Conservation (phyloP, 179 eudicot species). For the Spergularia azorica region DNA sequence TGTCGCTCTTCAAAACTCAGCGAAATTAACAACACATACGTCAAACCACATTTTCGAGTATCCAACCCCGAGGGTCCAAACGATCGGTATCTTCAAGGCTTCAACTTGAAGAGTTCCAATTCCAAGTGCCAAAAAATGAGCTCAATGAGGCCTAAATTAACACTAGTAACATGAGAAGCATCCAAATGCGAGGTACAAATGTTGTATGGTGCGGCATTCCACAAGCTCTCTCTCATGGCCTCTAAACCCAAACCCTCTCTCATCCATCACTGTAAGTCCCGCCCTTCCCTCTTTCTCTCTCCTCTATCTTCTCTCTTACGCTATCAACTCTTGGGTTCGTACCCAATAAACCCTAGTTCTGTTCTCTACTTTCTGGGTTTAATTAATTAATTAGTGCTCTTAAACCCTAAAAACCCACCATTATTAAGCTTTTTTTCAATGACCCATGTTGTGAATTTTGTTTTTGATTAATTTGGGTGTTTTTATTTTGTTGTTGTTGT, state of each 20-base stretch:
- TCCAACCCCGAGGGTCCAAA: too few species aligned
- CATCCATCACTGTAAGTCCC: constrained; percentile 39
- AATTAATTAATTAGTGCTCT: background rate
- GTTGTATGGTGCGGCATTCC: constrained; percentile 22
- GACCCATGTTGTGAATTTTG: too few species aligned
- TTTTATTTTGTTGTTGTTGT: background rate
- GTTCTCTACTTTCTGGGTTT: background rate
- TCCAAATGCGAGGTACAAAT: constrained; percentile 18
- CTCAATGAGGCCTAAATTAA: too few species aligned
- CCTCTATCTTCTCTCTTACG: constrained; percentile 1
- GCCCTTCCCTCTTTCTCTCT: constrained; percentile 7
- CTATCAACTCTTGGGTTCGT: background rate
- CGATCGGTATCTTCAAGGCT: too few species aligned
- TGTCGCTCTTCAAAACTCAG: too few species aligned
- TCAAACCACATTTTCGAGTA: too few species aligned
- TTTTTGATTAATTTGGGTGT: background rate
- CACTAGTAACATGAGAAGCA: constrained; percentile 18
- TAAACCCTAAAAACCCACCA: constrained; percentile 8
- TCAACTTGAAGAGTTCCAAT: too few species aligned
- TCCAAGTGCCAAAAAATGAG: too few species aligned
- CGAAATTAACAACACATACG: too few species aligned
- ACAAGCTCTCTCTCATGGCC: constrained; percentile 50
- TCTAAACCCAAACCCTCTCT: constrained; percentile 52
- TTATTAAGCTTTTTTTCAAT: background rate
- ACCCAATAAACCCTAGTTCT: background rate